Percentiles rank a stretch among this genome's conserved stretches.
These are phyloP conservation scores for Teunomyces atbi DNA, from an alignment of 805 yeast genomes.

Conservation along the genomic window DNA sequence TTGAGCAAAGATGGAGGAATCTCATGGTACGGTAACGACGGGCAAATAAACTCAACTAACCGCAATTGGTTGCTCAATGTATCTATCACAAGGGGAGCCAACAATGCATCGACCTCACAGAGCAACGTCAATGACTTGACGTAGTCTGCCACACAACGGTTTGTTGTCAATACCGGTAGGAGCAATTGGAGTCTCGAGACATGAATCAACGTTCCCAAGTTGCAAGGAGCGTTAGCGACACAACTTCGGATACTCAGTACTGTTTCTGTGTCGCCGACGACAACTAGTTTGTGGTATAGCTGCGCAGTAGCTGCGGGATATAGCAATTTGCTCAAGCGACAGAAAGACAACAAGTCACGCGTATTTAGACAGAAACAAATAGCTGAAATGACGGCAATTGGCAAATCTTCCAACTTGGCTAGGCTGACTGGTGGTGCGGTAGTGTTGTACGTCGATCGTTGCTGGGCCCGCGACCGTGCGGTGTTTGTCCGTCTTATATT, in stretches of 20 bases:
- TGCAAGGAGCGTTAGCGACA: conserved; percentile 10
- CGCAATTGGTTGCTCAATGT: not conserved
- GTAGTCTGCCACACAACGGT: conserved; percentile 12
- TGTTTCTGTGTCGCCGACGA: conserved; percentile 13
- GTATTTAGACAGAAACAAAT: conserved; percentile 21
- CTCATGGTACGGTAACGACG: conserved; percentile 2
- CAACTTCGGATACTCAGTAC: conserved; percentile 7
- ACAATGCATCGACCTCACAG: conserved; percentile 4
- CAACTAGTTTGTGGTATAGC: conserved; percentile 21
- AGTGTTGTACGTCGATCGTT: not conserved
- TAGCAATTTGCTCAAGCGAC: conserved; percentile 19
- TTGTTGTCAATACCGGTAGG: conserved; percentile 10
- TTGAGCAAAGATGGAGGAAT: not conserved
- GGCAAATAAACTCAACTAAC: conserved; percentile 1
- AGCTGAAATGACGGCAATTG: conserved; percentile 14
- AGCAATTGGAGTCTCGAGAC: conserved; percentile 11
- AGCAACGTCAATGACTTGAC: conserved; percentile 10
- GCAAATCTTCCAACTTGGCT: conserved; percentile 18
- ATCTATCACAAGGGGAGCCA: not conserved
- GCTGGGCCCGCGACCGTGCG: conserved; percentile 4
- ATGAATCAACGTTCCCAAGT: conserved; percentile 20
- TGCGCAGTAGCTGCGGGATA: conserved; percentile 25
- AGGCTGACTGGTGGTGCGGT: not conserved
- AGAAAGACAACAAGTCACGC: conserved; percentile 20
- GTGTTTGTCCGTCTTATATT: conserved; percentile 5